These are phyloP conservation scores for Candida ipomoeae DNA, from an alignment of 805 yeast species.

Conservation along the genomic window DNA sequence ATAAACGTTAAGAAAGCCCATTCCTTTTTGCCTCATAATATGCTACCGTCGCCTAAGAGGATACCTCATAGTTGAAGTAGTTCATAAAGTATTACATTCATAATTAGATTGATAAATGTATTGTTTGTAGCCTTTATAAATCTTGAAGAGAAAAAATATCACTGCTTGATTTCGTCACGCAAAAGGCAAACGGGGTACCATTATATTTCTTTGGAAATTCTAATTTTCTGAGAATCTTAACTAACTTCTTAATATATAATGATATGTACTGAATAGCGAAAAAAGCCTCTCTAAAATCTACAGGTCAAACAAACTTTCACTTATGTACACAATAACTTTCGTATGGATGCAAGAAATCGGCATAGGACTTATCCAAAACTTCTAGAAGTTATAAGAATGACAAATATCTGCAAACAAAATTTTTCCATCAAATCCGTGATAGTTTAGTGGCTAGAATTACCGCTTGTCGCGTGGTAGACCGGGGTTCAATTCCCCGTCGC, in stretches of 20 bases:
- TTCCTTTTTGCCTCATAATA: background rate
- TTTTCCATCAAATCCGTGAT: constrained; percentile 14
- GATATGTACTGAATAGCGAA: too few relatives aligned
- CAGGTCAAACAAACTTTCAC: too few relatives aligned
- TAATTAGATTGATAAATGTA: background rate
- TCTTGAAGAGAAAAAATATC: background rate
- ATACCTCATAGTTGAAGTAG: background rate
- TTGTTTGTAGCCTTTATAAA: too few relatives aligned
- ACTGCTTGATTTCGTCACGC: background rate
- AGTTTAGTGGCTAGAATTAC: constrained; percentile 22
- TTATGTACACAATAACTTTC: too few relatives aligned
- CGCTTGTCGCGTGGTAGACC: constrained; percentile 24
- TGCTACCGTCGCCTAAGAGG: too few relatives aligned
- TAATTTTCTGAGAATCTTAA: too few relatives aligned
- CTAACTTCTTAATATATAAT: too few relatives aligned
- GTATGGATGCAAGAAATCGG: too few relatives aligned
- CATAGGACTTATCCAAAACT: too few relatives aligned
- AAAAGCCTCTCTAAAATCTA: too few relatives aligned
- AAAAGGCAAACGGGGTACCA: too few relatives aligned
- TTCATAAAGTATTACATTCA: background rate
- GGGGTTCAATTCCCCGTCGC: constrained; percentile 23
- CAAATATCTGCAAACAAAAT: background rate
- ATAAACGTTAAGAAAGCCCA: background rate
- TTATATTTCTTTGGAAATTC: too few relatives aligned
- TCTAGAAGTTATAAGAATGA: background rate